These are phyloP conservation scores for Penicillium dipodomyicola DNA, from an alignment of 495 filamentous ascomycete genomes.

Conservation along the genomic window DNA sequence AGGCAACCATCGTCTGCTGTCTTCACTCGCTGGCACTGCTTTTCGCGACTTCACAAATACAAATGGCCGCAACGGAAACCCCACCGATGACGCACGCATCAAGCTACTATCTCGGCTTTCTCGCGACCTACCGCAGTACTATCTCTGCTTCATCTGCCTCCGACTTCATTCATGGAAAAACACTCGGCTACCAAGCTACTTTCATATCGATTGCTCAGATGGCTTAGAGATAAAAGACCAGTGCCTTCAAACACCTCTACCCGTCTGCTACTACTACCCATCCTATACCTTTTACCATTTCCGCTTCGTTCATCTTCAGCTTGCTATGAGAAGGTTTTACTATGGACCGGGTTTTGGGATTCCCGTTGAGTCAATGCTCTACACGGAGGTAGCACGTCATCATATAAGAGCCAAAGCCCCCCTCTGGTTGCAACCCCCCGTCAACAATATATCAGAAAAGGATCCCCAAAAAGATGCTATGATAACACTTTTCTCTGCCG, in stretches of 20 bases:
- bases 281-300: too few relatives aligned
- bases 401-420: not conserved
- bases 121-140: constrained; percentile 4
- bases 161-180: constrained; percentile 7
- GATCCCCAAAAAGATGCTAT: not conserved
- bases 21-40: not conserved
- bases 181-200: not conserved
- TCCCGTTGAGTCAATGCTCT: constrained; percentile 3
- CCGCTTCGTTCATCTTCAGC: constrained; percentile 8
- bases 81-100: not conserved
- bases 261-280: not conserved
- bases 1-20: constrained; percentile 3
- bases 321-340: constrained; percentile 12
- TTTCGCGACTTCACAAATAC: not conserved
- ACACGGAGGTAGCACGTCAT: not conserved
- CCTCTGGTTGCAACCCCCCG: not conserved
- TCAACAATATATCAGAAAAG: not conserved
- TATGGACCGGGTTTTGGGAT: constrained; percentile 5
- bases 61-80: not conserved
- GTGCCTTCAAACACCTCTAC: constrained; percentile 2
- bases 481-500: constrained; percentile 3
- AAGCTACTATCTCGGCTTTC: constrained; percentile 6
- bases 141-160: constrained; percentile 6
- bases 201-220: too few relatives aligned
- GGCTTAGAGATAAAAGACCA: not conserved